Evolutionary conservation across 2,329 filamentous ascomycete species (phyloP), one percentile per base, ranked within the genome.

Genomic region (Parafenestella ontariensis): DNA sequence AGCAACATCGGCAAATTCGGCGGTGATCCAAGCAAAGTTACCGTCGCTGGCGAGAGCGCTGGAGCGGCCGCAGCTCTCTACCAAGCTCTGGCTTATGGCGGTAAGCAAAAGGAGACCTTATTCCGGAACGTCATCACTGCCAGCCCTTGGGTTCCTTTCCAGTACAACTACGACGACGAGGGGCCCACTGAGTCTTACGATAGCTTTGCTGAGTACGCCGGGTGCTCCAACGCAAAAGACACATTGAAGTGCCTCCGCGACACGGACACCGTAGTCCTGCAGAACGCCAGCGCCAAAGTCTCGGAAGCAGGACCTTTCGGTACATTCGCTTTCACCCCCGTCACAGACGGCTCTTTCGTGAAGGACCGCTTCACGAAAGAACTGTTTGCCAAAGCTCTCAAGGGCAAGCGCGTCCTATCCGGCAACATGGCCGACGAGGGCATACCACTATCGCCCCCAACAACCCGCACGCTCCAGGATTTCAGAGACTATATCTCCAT

Each of bases 21-120:
- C 7, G 86, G 86, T 1, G 81, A 88, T 59, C 82, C 84, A 0
- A 66, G 78, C 21, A 83, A 84, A 58, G 82, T 89, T 26, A 82
- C 87, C 0, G 81, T 89, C 42, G 83, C 86, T 56, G 85, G 86
- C 2, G 80, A 81, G n/a, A 87, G 84, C 2, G 84, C 86, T 1
- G 86, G 87, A 5, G 86, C 78, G 3, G 85, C 83, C 2, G 85
- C 84, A 11, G 84, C 87, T 0, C 58, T 71, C 47, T 72, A 72
- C 41, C 73, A 74, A 44, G 68, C 78, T 39, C 77, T 78, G 59
- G 66, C 77, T 3, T 77, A 78, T 53, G 76, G 77, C 18, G 77
- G 71, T 3, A 65, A 66, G 48, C 68, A 72, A 41, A 64, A 68
- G 11, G 43, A 67, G 26, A 63, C 52, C 11, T 55, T 74, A 8